Evolutionary conservation across 495 filamentous ascomycete genomes (phyloP).

Genomic region (Darksidea phi): DNA sequence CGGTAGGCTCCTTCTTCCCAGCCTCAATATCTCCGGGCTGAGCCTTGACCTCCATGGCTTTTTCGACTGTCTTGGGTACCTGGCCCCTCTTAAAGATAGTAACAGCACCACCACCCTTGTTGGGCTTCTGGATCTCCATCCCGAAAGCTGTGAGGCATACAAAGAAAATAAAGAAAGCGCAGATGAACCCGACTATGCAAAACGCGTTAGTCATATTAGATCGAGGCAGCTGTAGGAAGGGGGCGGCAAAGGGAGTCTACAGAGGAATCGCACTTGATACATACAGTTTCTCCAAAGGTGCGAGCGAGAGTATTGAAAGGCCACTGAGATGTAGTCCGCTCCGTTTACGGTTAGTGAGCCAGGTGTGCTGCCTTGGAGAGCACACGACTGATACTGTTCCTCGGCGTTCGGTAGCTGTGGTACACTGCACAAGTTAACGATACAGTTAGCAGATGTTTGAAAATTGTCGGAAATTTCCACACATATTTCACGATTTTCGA

Average conservation of each 20-base stretch:
- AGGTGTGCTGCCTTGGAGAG: slow-evolving; percentile 54
- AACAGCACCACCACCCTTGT: slow-evolving; percentile 67
- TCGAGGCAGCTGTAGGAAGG: no score
- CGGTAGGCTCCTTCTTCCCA: slow-evolving; percentile 39
- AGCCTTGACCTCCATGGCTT: slow-evolving; percentile 48
- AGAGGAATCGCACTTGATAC: no score
- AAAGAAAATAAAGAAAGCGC: slow-evolving; percentile 65
- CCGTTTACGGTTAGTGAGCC: slow-evolving; percentile 53
- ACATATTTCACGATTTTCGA: no score
- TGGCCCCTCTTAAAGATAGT: slow-evolving; percentile 67
- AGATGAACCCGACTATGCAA: slow-evolving; percentile 68
- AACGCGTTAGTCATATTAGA: no score
- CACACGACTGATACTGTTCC: slow-evolving; percentile 56
- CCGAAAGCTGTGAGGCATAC: slow-evolving; percentile 57
- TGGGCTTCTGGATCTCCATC: slow-evolving; percentile 68
- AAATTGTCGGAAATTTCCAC: no score
- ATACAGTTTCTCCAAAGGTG: slow-evolving; percentile 73
- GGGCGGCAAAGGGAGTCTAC: no score
- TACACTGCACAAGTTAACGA: no score
- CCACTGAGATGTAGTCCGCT: slow-evolving; percentile 52
- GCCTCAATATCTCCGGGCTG: slow-evolving; percentile 52
- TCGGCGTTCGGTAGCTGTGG: slow-evolving; percentile 59
- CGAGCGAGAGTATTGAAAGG: slow-evolving; percentile 55
- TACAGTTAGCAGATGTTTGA: no score
- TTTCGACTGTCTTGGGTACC: slow-evolving; percentile 53